phyloP scores from a whole-genome alignment of 2,329 filamentous ascomycete genomes.

The Thyridium curvatum region DNA sequence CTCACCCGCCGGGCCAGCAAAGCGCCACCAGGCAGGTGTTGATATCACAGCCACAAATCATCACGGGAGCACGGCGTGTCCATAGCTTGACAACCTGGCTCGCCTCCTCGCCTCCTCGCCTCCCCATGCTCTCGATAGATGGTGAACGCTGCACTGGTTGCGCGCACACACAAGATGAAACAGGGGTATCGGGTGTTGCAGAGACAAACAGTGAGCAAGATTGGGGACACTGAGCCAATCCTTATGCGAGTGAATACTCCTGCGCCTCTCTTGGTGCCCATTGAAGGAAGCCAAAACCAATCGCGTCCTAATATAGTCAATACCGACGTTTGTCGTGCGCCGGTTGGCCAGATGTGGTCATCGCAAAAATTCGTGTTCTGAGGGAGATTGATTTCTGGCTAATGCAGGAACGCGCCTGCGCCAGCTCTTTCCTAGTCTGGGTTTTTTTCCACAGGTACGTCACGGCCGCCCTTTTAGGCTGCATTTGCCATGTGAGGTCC shows the following conservation, averaged over 20 bases:
- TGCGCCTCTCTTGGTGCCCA: neutral
- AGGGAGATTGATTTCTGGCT: neutral
- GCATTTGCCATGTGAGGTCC: constrained; percentile 1
- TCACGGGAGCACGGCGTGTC: no score
- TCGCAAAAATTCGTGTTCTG: neutral
- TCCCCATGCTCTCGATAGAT: no score
- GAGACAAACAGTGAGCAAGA: no score
- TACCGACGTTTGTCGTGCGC: neutral
- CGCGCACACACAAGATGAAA: no score
- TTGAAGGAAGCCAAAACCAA: neutral
- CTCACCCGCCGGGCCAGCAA: no score
- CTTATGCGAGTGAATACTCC: neutral
- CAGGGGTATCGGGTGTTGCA: no score
- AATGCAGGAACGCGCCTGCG: constrained; percentile 2
- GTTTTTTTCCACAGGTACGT: no score
- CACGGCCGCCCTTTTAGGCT: neutral
- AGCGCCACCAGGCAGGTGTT: no score
- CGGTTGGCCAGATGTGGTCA: neutral
- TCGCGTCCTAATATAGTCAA: neutral
- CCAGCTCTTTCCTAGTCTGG: neutral
- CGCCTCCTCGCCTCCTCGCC: no score
- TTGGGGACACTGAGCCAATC: neutral
- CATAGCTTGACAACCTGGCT: no score
- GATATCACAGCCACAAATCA: no score
- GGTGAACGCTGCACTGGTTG: no score